These are phyloP conservation scores for Isatis tinctoria DNA, from an alignment of 345 rosid genomes.

Conservation along the genomic window DNA sequence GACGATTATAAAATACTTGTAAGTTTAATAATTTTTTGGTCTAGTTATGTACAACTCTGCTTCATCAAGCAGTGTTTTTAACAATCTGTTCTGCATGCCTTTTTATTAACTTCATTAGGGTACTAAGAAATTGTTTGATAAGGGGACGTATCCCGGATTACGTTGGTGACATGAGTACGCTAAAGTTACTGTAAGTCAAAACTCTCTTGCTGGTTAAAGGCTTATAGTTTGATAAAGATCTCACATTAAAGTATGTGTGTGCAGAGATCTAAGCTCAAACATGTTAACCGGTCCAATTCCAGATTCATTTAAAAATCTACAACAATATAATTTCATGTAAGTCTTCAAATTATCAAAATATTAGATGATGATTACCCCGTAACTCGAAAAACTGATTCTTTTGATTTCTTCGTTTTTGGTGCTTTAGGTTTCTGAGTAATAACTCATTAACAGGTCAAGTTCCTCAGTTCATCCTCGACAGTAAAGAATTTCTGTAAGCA, in stretches of 20 bases:
- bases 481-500: slow-evolving; percentile 36
- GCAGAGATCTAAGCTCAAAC: slow-evolving; percentile 86
- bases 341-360: background rate
- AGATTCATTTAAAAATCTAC: slow-evolving; percentile 17
- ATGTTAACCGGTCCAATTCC: slow-evolving; percentile 57
- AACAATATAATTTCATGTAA: slow-evolving; percentile 44
- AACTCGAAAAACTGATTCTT: background rate
- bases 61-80: background rate
- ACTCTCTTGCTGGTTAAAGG: background rate
- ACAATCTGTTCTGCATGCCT: background rate
- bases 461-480: slow-evolving; percentile 45
- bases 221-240: background rate
- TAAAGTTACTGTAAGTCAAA: slow-evolving; percentile 54
- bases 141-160: slow-evolving; percentile 44
- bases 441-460: slow-evolving; percentile 69
- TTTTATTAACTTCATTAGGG: slow-evolving; percentile 39
- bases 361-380: background rate
- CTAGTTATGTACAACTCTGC: background rate
- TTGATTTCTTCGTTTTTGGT: background rate
- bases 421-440: slow-evolving; percentile 62
- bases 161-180: slow-evolving; percentile 34
- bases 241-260: background rate
- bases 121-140: slow-evolving; percentile 58
- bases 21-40: slow-evolving; percentile 25
- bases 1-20: slow-evolving; percentile 36